Percentiles rank a stretch among this genome's conserved stretches.
These are phyloP conservation scores for Pisolithus microcarpus DNA, from an alignment of 768 basidiomycete species.

Conservation along the genomic window DNA sequence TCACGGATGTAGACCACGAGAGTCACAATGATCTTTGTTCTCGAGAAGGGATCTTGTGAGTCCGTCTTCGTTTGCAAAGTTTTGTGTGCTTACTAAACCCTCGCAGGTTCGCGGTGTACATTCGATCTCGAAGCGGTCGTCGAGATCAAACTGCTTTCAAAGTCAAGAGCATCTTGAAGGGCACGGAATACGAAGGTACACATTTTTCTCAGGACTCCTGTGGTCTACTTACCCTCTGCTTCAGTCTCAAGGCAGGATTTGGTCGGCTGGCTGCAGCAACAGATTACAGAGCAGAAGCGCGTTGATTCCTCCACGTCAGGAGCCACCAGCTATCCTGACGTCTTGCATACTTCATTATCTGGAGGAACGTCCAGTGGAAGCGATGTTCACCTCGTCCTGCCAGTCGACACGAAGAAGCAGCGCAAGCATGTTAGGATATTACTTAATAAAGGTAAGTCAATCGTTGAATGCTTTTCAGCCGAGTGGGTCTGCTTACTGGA, in stretches of 20 bases:
- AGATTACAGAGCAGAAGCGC: slow-evolving; percentile 74
- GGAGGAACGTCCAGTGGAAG: slow-evolving; percentile 29
- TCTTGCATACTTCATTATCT: slow-evolving; percentile 24
- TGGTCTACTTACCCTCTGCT: slow-evolving; percentile 20
- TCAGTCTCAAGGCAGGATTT: slow-evolving; percentile 61
- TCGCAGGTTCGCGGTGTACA: slow-evolving; percentile 47
- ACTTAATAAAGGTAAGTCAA: slow-evolving; percentile 50
- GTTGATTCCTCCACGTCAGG: slow-evolving; percentile 62
- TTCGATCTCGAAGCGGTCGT: slow-evolving; percentile 46
- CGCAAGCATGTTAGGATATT: slow-evolving; percentile 65
- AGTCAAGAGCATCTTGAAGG: slow-evolving; percentile 75
- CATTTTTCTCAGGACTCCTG: background rate
- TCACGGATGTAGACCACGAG: slow-evolving; percentile 57
- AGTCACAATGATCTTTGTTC: slow-evolving; percentile 58
- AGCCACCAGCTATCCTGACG: slow-evolving; percentile 38
- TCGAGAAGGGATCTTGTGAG: slow-evolving; percentile 81
- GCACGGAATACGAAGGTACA: slow-evolving; percentile 69
- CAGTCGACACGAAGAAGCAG: slow-evolving; percentile 66
- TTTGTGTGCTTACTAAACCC: slow-evolving; percentile 31
- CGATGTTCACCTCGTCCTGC: slow-evolving; percentile 60
- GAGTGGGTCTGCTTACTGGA: background rate
- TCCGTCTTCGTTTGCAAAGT: slow-evolving; percentile 4
- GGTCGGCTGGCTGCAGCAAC: slow-evolving; percentile 65
- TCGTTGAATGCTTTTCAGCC: background rate
- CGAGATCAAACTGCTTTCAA: slow-evolving; percentile 67